Evolutionary conservation across 108 stramenopile genomes (phyloP), one percentile per base, ranked within the genome.

Genomic region (Nitzschia sp.): DNA sequence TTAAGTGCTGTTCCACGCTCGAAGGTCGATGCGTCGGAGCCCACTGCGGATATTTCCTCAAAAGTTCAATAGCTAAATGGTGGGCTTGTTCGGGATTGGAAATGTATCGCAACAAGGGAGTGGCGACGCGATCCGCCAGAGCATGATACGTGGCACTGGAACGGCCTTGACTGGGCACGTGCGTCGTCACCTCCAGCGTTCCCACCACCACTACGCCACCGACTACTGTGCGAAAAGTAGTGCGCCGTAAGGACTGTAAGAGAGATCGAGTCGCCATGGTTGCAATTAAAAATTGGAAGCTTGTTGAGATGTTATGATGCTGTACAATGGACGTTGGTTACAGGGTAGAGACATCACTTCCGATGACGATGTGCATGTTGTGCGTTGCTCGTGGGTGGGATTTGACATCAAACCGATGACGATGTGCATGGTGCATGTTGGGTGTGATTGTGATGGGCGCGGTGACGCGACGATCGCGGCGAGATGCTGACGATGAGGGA

Each of bases 101-200:
- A 19, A 81, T 25, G 0, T 70, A 66, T 56, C 90, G 73, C 35
- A 89, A 65, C 25, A 86, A 23, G 1, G 93, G 93, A 6, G 85
- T 91, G 35, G 79, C 45, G 35, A 78, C 19, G 6, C 69, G 15
- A 64, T 94, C 93, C 27, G 79, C 76, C 29, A 94, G 38, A 1
- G 45, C 28, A 70, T 91, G 90, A 72, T 94, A 94, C 15, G 77
- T 56, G n/a, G 55, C 57, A 8, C 81, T 73, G 5, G 89, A 85
- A 36, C 86, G 81, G 4, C 91, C 91, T 69, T 92, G 75, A 59
- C 85, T 75, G 27, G 91, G 91, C 33, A 89, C 59, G 54, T 89
- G 84, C 11, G 91, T 92, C 29, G 88, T 88, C 1, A 80, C 63
- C 74, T 92, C 91, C 47, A 86, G 17, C 11, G 53, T 55, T 48